Conservation (phyloP, 2,329 filamentous ascomycete genomes). For the Ophidiomyces ophidiicola region DNA sequence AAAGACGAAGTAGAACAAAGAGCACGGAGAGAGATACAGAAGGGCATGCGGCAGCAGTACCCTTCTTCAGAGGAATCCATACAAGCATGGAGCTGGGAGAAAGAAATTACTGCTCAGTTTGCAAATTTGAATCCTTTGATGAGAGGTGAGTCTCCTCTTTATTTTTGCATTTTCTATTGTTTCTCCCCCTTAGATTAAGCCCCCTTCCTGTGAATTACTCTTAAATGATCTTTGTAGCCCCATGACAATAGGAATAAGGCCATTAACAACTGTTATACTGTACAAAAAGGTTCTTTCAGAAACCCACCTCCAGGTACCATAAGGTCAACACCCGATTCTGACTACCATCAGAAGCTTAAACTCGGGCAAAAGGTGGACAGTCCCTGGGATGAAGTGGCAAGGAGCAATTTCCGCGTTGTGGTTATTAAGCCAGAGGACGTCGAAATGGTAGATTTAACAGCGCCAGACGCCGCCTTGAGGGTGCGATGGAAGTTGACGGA, state of each 20-base stretch:
- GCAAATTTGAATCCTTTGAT: conserved; percentile 74
- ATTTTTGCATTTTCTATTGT: not conserved
- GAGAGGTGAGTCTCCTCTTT: conserved; percentile 43
- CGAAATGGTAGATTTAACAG: conserved; percentile 59
- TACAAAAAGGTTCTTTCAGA: conserved; percentile 49
- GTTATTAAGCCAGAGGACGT: conserved; percentile 72
- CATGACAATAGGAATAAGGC: conserved; percentile 5
- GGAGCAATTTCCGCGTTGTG: conserved; percentile 71
- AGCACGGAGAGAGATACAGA: conserved; percentile 48
- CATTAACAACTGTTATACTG: not conserved
- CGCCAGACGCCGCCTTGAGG: conserved; percentile 50
- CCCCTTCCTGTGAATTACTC: not conserved
- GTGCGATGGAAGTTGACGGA: conserved; percentile 54
- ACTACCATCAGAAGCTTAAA: conserved; percentile 34
- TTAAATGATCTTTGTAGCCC: not conserved
- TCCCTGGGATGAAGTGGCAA: conserved; percentile 55
- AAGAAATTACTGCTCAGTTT: conserved; percentile 76
- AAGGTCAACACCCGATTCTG: conserved; percentile 37
- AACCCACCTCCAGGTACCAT: conserved; percentile 57
- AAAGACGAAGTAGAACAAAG: conserved; percentile 37
- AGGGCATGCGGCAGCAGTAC: conserved; percentile 34
- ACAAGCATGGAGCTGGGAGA: conserved; percentile 60
- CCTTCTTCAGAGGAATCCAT: conserved; percentile 21
- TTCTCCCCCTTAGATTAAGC: not conserved
- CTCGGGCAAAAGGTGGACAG: conserved; percentile 56